Base-by-base conservation (phyloP, 352 stramenopile genomes). In the Phytopythium litorale region DNA sequence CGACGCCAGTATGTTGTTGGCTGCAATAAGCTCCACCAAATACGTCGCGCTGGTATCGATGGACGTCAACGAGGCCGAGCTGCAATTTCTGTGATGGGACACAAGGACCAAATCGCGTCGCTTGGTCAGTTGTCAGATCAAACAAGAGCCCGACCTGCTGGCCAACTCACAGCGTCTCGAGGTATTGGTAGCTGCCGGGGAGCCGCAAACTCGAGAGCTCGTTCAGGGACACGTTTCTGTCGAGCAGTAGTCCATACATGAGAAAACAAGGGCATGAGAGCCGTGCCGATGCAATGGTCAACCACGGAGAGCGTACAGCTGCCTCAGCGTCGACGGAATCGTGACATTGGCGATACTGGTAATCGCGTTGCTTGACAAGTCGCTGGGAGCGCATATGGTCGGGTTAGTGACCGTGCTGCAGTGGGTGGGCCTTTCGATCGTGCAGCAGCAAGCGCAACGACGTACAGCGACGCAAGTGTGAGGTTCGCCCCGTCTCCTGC, bases 1-100 rank as follows among this genome's bases (percentile, higher is more conserved):
- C 11, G 71, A 73, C 45, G 56, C 37, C 3, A 78, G 42, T 1
- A 65, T 28, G 50, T 78, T 78, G 57, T 64, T 45, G 4, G 54
- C 57, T 28, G 63, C 71, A 6, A 58, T 28, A 5, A 75, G 25
- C 30, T 63, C 70, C 49, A 63, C 52, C 50, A 78, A 52, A 43
- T 67, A 73, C 40, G 71, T 76, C 49, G 56, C 62, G 18, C 62
- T 68, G 11, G 64, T 49, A 21, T 64, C 67, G 23, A 79, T 38
- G 15, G 58, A 42, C 30, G 57, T 62, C 21, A 76, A 54, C n/a
- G 68, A 74, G 40, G 68, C 56, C 53, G 75, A 70, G 23, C 37
- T 63, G 60, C 68, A 76, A 3, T 63, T 55, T 21, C 68, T 79
- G 19, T 58, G 30, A 62, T 13, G 13, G 42, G 15, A 28, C 3